Evolutionary conservation across 2,329 filamentous ascomycete genomes (phyloP).

Genomic region (Diaporthe helianthi): DNA sequence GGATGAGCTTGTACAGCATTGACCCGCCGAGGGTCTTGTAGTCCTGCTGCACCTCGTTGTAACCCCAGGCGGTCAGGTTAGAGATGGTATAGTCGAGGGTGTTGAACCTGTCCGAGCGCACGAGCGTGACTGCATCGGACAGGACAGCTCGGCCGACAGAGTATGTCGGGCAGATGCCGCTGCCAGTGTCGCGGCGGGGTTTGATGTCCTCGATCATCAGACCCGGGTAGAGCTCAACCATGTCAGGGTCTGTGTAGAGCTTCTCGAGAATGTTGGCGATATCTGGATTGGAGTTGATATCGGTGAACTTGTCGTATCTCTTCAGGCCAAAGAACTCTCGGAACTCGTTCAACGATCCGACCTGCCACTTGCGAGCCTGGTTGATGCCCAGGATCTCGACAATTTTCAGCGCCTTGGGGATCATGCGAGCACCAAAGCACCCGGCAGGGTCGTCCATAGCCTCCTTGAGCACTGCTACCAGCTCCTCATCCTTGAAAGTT

Average conservation of each 20-base stretch:
- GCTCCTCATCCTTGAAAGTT: conserved; percentile 62
- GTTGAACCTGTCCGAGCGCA: conserved; percentile 71
- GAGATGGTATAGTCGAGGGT: conserved; percentile 65
- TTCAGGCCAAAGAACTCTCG: conserved; percentile 67
- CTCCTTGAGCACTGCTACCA: conserved; percentile 61
- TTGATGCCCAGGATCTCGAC: conserved; percentile 70
- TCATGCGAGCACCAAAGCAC: conserved; percentile 64
- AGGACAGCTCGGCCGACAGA: conserved; percentile 53
- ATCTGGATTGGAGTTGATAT: conserved; percentile 64
- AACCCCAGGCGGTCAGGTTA: conserved; percentile 72
- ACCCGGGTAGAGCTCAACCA: conserved; percentile 74
- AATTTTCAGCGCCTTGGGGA: conserved; percentile 63
- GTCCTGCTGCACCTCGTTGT: conserved; percentile 26
- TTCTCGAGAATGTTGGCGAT: conserved; percentile 62
- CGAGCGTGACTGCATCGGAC: conserved; percentile 67
- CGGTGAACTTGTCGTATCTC: conserved; percentile 61
- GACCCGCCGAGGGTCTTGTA: conserved; percentile 20
- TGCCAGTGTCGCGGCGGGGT: conserved; percentile 1
- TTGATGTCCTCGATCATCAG: conserved; percentile 52
- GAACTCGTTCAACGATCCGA: conserved; percentile 70
- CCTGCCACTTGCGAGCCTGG: conserved; percentile 67
- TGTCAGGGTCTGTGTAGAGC: conserved; percentile 69
- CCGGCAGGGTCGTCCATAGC: conserved; percentile 68
- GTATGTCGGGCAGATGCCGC: conserved; percentile 25
- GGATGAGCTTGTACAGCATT: conserved; percentile 29